Evolutionary conservation across 495 filamentous ascomycete genomes (phyloP), one percentile per base, ranked within the genome.

Genomic region (Gamarada debralockiae): DNA sequence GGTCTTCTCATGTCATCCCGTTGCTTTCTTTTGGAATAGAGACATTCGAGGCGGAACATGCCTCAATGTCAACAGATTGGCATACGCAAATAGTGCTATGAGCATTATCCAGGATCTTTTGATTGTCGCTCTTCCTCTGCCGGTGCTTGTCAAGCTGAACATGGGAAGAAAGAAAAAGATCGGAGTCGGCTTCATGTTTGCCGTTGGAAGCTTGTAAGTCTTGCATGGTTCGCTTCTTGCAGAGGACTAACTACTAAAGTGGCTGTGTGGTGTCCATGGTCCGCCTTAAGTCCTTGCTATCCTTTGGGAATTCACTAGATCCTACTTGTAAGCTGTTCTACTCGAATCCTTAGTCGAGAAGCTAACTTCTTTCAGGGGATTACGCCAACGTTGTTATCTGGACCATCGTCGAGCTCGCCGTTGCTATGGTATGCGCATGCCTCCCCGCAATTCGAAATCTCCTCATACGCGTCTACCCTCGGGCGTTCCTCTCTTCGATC

Each of bases 151-250:
- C 24, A 56, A 49, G 7, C 53, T 75, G 23, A 65, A 70, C 31
- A 52, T 67, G 27, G 62, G 62, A 7, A 21, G 45, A 54, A 60
- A 64, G 46, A 65, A 67, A 49, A 73, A 66, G 52, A 29, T 68
- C 1, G 66, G 62, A 22, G 69, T 72, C 43, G 64, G 67, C 9
- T 39, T 68, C 54, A 74, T 75, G 71, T 75, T 75, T 56, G 65
- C 65, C 23, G 49, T 75, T 18, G 73, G 73, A 27, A 60, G 71
- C 31, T 71, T 75, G 49, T 67, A 72, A 51, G 61, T 70, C 6
- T 59, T 70, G 36, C 15, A 2, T 24, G 1, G 6, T 15, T 21
- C 9, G 9, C n/a, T 22, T 1, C 8, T 22, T 42, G 12, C 9
- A 3, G 7, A 13, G 7, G 14, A 24, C 45, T 55, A 33, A 55